phyloP scores from a whole-genome alignment of 139 green algal genomes.

The Gonium pectorale region DNA sequence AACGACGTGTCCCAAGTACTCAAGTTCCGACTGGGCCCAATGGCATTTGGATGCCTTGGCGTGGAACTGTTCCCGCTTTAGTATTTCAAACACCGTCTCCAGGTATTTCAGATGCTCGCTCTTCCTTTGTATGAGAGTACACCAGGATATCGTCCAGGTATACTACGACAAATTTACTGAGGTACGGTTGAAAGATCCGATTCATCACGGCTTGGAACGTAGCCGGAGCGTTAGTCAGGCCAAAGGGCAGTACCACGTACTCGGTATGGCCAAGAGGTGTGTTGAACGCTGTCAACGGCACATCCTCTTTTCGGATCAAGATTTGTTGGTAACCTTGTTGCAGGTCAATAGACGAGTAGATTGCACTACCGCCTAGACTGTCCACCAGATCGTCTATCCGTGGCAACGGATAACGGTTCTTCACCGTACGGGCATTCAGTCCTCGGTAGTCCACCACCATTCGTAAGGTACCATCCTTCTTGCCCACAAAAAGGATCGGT shows the following conservation, averaged over 20 bases:
- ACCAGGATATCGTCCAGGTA: slow-evolving; percentile 72
- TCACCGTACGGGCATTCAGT: slow-evolving; percentile 43
- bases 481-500: background rate
- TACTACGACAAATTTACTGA: slow-evolving; percentile 61
- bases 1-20: background rate
- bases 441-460: no score
- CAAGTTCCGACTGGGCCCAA: slow-evolving; percentile 22
- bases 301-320: background rate
- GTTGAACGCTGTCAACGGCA: slow-evolving; percentile 28
- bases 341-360: background rate
- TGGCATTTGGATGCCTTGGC: slow-evolving; percentile 60
- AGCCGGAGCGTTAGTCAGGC: slow-evolving; percentile 15
- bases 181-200: slow-evolving; percentile 41
- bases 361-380: background rate
- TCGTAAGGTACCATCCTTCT: slow-evolving; percentile 55
- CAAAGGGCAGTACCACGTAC: slow-evolving; percentile 51
- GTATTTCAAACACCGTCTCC: slow-evolving; percentile 37
- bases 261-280: slow-evolving; percentile 53
- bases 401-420: slow-evolving; percentile 45
- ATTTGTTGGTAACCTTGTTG: slow-evolving; percentile 12
- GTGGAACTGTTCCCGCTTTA: slow-evolving; percentile 56
- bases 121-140: slow-evolving; percentile 44
- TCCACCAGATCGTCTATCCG: no score
- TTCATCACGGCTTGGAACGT: slow-evolving; percentile 53
- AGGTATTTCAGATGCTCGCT: slow-evolving; percentile 60